A percentile compares a stretch with the other conserved stretches of the same genome.
phyloP scores from a whole-genome alignment of 257 asterid species.

The Sherardia arvensis region DNA sequence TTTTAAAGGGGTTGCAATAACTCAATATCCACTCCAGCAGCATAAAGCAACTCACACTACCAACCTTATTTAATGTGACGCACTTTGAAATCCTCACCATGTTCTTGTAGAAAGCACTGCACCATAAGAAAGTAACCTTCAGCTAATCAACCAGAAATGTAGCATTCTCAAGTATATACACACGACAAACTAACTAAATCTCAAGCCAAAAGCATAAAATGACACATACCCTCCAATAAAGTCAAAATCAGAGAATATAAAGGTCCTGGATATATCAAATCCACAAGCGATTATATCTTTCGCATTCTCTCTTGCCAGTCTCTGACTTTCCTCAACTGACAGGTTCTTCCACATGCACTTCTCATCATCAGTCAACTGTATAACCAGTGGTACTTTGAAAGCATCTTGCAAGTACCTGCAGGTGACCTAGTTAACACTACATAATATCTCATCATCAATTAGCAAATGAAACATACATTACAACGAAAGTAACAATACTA shows the following conservation, averaged over 20 bases:
- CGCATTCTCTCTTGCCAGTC: constrained; percentile 96
- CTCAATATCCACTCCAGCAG: neutral
- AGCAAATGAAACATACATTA: neutral
- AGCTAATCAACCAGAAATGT: neutral
- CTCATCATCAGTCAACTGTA: constrained; percentile 95
- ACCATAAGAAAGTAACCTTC: constrained; percentile 1
- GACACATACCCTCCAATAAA: constrained; percentile 85
- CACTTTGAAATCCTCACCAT: constrained; percentile 76
- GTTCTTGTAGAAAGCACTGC: constrained; percentile 85
- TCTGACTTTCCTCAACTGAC: constrained; percentile 80
- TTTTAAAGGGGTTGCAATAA: neutral
- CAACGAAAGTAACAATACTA: neutral
- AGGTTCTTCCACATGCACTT: constrained; percentile 96
- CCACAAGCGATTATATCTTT: constrained; percentile 99
- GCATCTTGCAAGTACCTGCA: constrained; percentile 88
- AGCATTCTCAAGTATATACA: neutral
- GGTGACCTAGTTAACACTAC: neutral
- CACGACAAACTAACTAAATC: neutral
- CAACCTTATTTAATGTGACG: constrained; percentile 87
- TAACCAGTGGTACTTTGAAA: constrained; percentile 91
- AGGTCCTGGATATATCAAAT: constrained; percentile 79
- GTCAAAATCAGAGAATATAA: constrained; percentile 83
- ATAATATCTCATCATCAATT: too few relatives aligned
- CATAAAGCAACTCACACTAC: constrained; percentile 8
- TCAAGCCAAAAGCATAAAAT: neutral